Base-by-base conservation (phyloP, 2,329 filamentous ascomycete species). In the Dothiorella sarmentorum region DNA sequence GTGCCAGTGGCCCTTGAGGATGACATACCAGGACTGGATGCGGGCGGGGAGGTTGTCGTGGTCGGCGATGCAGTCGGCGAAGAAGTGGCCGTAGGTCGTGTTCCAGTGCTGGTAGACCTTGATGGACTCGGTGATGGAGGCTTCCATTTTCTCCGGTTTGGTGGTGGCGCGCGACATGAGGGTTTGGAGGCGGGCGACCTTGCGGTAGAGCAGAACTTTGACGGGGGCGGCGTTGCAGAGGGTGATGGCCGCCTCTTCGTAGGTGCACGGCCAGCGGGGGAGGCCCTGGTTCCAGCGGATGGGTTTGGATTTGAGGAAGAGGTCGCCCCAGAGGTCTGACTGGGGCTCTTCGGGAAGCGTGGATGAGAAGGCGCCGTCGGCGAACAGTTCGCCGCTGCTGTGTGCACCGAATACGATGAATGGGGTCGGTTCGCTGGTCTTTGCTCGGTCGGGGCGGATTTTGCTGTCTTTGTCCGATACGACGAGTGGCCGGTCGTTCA, bases 1-100 rank as follows among this genome's bases (percentile, higher is more conserved):
- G 62, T 84, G 80, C 78, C 82, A 85, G 62, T 85, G 83, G 0
- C 79, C 80, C 0, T 78, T 73, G 22, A 85, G 75, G 55, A 82
- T 80, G 13, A 83, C 76, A 61, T 84, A 85, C 83, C 83, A 85
- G 40, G 82, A 82, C 64, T 83, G 82, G 4, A 85, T 76, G 13
- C 79, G 79, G 10, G 77, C 65, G 1, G 82, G 80, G 0, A 85
- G 74, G 0, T 68, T 64, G 29, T 79, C 73, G 60, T 83, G 82
- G 60, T 81, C 69, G 2, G 74, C 69, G 11, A 82, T 71, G 37
- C 82, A 78, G 60, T 83, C 80, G 15, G 73, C 67, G 63, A 83
- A 80, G 62, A 85, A 82, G 0, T 72, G 73, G 1, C 76, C 76
- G 61, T 84, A 83, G 0, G 76, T 75, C 20, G 67, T 65, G 58